Base-by-base conservation (phyloP, 192 early-diverging fungal species). In the Irineochytrium annulatum region DNA sequence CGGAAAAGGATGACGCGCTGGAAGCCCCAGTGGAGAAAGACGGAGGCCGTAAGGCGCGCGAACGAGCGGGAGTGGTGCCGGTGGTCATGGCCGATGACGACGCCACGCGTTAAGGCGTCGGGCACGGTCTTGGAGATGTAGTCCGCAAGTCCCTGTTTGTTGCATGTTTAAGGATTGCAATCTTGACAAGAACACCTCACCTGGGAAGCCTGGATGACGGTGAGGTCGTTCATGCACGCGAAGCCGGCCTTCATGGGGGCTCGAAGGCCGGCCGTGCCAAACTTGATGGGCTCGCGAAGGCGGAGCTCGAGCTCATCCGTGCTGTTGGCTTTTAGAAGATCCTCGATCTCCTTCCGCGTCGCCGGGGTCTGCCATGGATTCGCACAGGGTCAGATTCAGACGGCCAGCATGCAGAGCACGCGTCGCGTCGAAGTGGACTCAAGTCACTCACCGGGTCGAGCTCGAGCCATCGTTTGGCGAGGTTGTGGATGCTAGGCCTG, bases 241-340 rank as follows among this genome's bases (percentile, higher is more conserved):
- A 91, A 97, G 22, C 94, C 94, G 53, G 92, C 89, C 59, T 89
- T 89, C 93, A 94, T 97, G n/a, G 81, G 79, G 20, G 93, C 90
- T 34, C 94, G 79, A 33, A 97, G 72, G 2, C 94, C 89, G 24
- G 91, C 88, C 2, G 91, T 94, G 33, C 91, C 91, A 65, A 92
- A 94, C 71, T 91, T 83, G 60, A 94, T 86, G 29, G 77, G 71
- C 35, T 81, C 55, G 13, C 76, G 65, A 22, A 89, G 77, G n/a
- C 76, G 73, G 27, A 68, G 69, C 54, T 79, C 67, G 11, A 89
- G 67, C 45, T 83, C 83, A 0, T 61, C 55, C 20, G 58, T 59
- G 63, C 85, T 67, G 48, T 77, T 73, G 19, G 72, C 44, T 13
- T 71, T 69, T 33, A 75, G 54, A 17, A 87, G 72, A 20, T 54